phyloP scores from a whole-genome alignment of 1,139 yeast genomes.

The Candida mesenterica region DNA sequence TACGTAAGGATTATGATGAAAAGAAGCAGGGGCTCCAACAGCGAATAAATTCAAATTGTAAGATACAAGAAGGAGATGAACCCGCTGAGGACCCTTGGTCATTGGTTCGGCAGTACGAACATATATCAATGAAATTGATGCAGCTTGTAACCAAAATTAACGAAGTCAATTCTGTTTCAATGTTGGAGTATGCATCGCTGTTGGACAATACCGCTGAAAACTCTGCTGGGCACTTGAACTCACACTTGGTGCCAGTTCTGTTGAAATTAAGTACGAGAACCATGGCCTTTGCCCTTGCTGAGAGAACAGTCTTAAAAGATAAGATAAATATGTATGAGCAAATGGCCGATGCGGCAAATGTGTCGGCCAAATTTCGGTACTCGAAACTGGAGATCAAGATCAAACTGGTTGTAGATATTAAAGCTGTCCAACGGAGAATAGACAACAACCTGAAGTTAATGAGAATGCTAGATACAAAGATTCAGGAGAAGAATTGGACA shows the following conservation, averaged over 20 bases:
- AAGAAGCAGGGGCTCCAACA: not conserved
- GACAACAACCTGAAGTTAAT: constrained; percentile 1
- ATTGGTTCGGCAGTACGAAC: constrained; percentile 1
- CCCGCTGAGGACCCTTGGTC: not conserved
- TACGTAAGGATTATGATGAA: not conserved
- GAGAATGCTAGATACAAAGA: not conserved
- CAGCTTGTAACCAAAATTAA: not conserved
- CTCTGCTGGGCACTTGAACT: not conserved
- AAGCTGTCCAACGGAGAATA: not conserved
- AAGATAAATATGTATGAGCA: not conserved
- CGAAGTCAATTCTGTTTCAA: not conserved
- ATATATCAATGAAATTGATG: not conserved
- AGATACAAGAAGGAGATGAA: not conserved
- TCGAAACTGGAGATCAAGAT: constrained; percentile 1
- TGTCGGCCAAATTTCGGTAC: not conserved
- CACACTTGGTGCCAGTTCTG: not conserved
- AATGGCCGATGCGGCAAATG: not conserved
- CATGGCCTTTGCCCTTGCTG: not conserved
- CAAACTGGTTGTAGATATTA: not conserved
- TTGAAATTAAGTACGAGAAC: not conserved
- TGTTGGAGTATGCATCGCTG: not conserved
- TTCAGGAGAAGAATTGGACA: constrained; percentile 2
- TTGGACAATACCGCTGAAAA: not conserved
- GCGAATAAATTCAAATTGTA: not conserved
- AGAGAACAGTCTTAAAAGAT: not conserved